Conservation (phyloP, 2,329 filamentous ascomycete genomes). For the Cladosporium sp. region DNA sequence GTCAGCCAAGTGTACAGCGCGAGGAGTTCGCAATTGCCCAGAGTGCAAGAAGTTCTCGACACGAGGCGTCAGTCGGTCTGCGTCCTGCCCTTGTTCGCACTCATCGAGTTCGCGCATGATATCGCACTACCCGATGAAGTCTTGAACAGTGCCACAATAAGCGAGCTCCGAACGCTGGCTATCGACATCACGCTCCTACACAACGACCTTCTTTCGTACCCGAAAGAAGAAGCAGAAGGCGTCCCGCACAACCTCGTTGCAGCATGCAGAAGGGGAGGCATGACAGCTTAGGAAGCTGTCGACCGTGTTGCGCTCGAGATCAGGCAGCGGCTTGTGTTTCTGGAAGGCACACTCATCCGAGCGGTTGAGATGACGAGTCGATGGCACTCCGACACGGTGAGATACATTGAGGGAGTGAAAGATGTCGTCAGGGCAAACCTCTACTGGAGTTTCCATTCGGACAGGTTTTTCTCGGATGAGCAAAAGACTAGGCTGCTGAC, state of each 20-base stretch:
- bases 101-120: conserved; percentile 5
- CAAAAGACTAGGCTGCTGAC: background rate
- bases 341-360: background rate
- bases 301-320: background rate
- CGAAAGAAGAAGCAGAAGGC: conserved; percentile 2
- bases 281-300: conserved; percentile 7
- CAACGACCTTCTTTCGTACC: conserved; percentile 9
- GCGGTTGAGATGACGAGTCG: background rate
- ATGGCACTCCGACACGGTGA: background rate
- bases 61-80: background rate
- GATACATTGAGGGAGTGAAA: background rate
- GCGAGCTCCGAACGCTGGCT: background rate
- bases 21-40: background rate
- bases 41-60: background rate
- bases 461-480: background rate
- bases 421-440: background rate
- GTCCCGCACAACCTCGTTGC: conserved; percentile 7
- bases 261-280: background rate
- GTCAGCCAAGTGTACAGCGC: background rate
- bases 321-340: background rate
- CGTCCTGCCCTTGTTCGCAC: background rate
- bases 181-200: conserved; percentile 6
- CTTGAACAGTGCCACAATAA: background rate
- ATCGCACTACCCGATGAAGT: background rate
- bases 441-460: conserved; percentile 1